Base-by-base conservation (phyloP, 2,329 filamentous ascomycete genomes). In the Diplodia sapinea region DNA sequence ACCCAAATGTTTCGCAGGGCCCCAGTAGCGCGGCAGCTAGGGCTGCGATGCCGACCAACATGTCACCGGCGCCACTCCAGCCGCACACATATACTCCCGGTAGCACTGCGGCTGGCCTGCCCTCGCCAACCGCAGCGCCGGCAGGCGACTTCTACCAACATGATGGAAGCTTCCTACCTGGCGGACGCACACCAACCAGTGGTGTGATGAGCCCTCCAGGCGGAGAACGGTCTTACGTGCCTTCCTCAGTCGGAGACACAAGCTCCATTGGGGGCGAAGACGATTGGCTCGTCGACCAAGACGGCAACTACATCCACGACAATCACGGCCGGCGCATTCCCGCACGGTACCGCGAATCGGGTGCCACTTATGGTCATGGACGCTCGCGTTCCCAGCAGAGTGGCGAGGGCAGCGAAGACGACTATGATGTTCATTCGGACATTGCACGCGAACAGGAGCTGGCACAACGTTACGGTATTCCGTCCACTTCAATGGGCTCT, bases 371-470 rank as follows among this genome's bases (percentile, higher is more conserved):
- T n/a, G 64, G 64, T 13, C 64, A 57, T 26, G 55, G 47, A 17
- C 54, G 64, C 7, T 57, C 52, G 31, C 65, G 43, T 13, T 59
- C 65, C 31, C 54, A 56, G 20, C 56, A 64, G 23, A 68, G 66
- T 43, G 66, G 49, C 23, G 65, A 67, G 38, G 66, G 51, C 7
- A 62, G 59, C 20, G 66, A 61, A 43, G 85, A 87, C 55, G 86
- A 88, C 65, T 86, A 85, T 70, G 85, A 86, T 57, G 83, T 83
- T 17, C 78, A 82, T 57, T 84, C 83, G 43, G 84, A 85, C 69
- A 78, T 81, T 2, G 82, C 80, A 9, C 79, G 80, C 9, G 83
- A 85, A 72, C 76, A 80, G n/a, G 80, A 82, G 70, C 81, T 82
- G 65, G 74, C 81, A 31, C 79, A 80, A 55, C 78, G 78, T 54